Base-by-base conservation (phyloP, 805 yeast species). In the Kazachstania kunashirensis region DNA sequence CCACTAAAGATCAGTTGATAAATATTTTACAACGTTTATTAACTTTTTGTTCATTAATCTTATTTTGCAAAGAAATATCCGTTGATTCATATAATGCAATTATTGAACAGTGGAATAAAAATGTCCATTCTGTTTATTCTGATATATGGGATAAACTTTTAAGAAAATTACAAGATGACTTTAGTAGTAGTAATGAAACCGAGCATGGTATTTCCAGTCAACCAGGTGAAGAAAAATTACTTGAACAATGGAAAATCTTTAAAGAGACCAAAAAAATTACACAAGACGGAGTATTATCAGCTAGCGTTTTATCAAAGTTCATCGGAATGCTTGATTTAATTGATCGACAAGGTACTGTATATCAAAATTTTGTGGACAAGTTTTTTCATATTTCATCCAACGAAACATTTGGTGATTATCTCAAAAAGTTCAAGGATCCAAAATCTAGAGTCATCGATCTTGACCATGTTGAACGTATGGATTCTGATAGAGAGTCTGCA, bases 41-140 rank as follows among this genome's bases (percentile, higher is more conserved):
- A 37, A 63, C 68, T 1, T 67, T 67, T 33, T 57, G 73, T 11
- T 75, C 78, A 0, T 48, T 75, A 18, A 56, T 72, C 1, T 59
- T 76, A 1, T 79, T 79, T 49, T 67, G 79, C 16, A 81, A 77
- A 43, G 75, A 73, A 34, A 62, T 74, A 4, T 73, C 81, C 2
- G 56, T 60, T 0, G 57, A 56, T 2, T 68, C 71, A 4, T 82
- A 70, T 53, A 41, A 54, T 26, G 57, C 59, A 1, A 53, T 78
- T 13, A 41, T 73, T 19, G 57, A 51, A 4, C 40, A 44, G n/a
- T 74, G 74, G 62, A 66, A 64, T 43, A 40, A 48, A 7, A 44
- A 44, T 3, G 57, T 65, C 13, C 52, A 53, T 19, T 44, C 46
- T 6, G 52, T 59, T 23, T 72, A 67, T 46, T 57, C 64, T 31